Percentiles rank a stretch among this genome's conserved stretches.
Evolutionary conservation across 345 rosid species (phyloP).

Genomic region (Brassica rapa): DNA sequence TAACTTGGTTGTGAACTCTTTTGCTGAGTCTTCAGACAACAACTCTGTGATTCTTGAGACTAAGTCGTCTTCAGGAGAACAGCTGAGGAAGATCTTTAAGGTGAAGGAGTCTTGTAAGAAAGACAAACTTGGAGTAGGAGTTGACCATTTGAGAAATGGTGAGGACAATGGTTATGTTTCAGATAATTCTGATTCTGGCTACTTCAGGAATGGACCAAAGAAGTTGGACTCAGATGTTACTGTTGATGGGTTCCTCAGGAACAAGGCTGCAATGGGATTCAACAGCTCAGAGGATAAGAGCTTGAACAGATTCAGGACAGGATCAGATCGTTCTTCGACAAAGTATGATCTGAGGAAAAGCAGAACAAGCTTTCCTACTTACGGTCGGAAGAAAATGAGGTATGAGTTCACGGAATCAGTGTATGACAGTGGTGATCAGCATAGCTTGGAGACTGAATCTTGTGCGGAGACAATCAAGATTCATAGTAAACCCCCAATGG

Average conservation of each 20-base stretch:
- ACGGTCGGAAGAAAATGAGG: conserved; percentile 44
- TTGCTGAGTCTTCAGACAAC: conserved; percentile 72
- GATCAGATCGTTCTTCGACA: conserved; percentile 34
- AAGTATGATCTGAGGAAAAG: conserved; percentile 54
- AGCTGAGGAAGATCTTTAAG: conserved; percentile 37
- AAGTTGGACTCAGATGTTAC: conserved; percentile 57
- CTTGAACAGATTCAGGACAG: conserved; percentile 45
- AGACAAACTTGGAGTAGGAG: conserved; percentile 28
- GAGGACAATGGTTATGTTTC: conserved; percentile 33
- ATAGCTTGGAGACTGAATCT: conserved; percentile 53
- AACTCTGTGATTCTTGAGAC: conserved; percentile 67
- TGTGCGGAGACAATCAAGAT: conserved; percentile 44
- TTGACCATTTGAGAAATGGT: background rate
- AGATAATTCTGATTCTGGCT: conserved; percentile 73
- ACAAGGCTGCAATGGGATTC: conserved; percentile 43
- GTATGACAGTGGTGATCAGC: conserved; percentile 52
- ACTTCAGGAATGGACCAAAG: conserved; percentile 66
- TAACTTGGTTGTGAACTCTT: conserved; percentile 41
- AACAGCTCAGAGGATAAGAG: conserved; percentile 43
- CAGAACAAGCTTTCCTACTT: conserved; percentile 37
- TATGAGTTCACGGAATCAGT: conserved; percentile 47
- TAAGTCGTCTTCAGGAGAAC: conserved; percentile 61
- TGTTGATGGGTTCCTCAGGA: conserved; percentile 42
- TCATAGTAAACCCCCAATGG: conserved; percentile 37
- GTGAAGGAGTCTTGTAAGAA: conserved; percentile 39